Percentiles rank a stretch among this genome's conserved stretches.
Evolutionary conservation across 495 filamentous ascomycete species (phyloP).

Genomic region (Penicillium crystallinum): DNA sequence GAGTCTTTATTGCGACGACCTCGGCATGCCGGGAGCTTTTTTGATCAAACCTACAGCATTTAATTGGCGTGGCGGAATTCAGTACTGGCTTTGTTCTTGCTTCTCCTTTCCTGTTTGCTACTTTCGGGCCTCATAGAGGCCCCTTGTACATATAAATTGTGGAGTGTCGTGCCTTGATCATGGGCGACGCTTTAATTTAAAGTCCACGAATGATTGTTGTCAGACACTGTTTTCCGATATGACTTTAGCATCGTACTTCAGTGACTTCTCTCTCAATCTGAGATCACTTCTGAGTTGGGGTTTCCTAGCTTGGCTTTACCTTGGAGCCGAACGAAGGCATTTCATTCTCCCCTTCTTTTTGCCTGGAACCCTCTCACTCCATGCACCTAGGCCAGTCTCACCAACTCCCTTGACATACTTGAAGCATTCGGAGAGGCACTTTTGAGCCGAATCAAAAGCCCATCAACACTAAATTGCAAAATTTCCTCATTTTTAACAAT

Average conservation of each 20-base stretch:
- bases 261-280: background rate
- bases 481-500: conserved; percentile 6
- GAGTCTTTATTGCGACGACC: conserved; percentile 10
- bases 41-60: conserved; percentile 23
- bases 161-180: background rate
- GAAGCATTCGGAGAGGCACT: conserved; percentile 16
- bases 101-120: conserved; percentile 12
- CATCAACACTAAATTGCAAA: conserved; percentile 3
- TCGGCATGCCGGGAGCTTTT: conserved; percentile 2
- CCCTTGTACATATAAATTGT: conserved; percentile 19
- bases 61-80: conserved; percentile 24
- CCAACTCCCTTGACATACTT: conserved; percentile 22
- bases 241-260: background rate
- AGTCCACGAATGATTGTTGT: background rate
- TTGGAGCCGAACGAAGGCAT: conserved; percentile 1
- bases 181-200: background rate
- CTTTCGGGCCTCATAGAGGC: conserved; percentile 6
- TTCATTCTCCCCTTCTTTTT: conserved; percentile 18
- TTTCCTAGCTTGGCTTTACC: background rate
- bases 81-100: conserved; percentile 16
- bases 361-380: conserved; percentile 21
- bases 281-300: background rate
- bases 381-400: conserved; percentile 18
- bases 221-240: background rate
- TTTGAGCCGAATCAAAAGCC: conserved; percentile 9